These are phyloP conservation scores for Edaphochlamys debaryana DNA, from an alignment of 139 green algal genomes.

Conservation along the genomic window DNA sequence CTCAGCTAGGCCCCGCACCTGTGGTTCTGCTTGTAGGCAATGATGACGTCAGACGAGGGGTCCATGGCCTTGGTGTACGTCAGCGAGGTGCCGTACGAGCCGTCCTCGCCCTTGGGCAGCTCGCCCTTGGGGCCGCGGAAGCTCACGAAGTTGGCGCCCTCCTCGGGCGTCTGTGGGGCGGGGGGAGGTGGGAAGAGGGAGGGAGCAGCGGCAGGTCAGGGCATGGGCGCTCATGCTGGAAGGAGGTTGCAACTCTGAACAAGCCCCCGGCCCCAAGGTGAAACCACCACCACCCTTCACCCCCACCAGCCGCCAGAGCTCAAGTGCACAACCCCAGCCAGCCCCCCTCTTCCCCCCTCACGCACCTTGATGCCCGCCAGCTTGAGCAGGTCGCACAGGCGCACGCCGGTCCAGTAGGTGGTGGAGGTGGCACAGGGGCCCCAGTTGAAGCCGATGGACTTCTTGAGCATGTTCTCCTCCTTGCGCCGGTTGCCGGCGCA, in stretches of 20 bases:
- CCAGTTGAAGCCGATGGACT: constrained; percentile 89
- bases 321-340: no score
- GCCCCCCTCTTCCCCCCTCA: no score
- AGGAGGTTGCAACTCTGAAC: no score
- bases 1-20: no score
- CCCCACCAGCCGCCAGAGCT: no score
- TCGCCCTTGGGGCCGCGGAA: constrained; percentile 85
- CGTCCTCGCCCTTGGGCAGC: constrained; percentile 83
- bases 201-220: no score
- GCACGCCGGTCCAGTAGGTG: constrained; percentile 93
- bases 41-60: constrained; percentile 75
- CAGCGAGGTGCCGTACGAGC: constrained; percentile 79
- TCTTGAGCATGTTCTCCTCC: constrained; percentile 99
- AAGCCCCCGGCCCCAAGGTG: no score
- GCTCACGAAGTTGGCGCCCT: constrained; percentile 72
- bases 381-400: constrained; percentile 86
- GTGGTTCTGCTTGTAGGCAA: constrained; percentile 85
- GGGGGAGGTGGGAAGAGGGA: no score
- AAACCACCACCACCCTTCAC: no score
- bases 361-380: constrained; percentile 65
- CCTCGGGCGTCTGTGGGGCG: background rate
- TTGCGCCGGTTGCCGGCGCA: constrained; percentile 97
- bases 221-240: no score
- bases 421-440: constrained; percentile 76
- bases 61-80: constrained; percentile 74